Evolutionary conservation across 768 basidiomycete genomes (phyloP).

Genomic region (Suillus decipiens): DNA sequence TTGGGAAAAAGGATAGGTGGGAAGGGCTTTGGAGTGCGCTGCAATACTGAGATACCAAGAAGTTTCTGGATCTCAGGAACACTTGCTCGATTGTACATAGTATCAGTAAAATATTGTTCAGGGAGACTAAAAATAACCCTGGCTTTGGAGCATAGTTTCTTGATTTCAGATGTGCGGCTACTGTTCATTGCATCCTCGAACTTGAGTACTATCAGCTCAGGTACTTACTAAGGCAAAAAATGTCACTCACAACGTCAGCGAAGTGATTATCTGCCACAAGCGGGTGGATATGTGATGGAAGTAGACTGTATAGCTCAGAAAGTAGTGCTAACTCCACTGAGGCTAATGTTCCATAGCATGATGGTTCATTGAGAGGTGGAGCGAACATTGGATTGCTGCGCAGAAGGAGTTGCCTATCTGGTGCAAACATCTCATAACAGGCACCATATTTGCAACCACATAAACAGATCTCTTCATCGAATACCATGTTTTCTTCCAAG

Average conservation of each 20-base stretch:
- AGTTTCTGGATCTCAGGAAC: background rate
- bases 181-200: background rate
- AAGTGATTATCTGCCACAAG: too few relatives aligned
- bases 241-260: too few relatives aligned
- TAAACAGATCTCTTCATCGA: conserved; percentile 1
- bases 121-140: conserved; percentile 2
- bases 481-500: background rate
- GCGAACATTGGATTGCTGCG: background rate
- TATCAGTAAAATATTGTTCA: conserved; percentile 7
- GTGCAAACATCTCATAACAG: background rate
- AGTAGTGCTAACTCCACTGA: too few relatives aligned
- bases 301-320: too few relatives aligned
- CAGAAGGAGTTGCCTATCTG: conserved; percentile 3
- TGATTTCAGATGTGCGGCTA: background rate
- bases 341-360: too few relatives aligned
- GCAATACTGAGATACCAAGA: background rate
- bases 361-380: background rate
- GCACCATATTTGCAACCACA: conserved; percentile 2
- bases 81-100: background rate
- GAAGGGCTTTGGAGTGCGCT: background rate
- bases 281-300: too few relatives aligned
- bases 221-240: too few relatives aligned
- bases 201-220: background rate
- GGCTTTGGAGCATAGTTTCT: background rate
- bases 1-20: conserved; percentile 4